A percentile compares a stretch with the other conserved stretches of the same genome.
These are phyloP conservation scores for Fusarium sp. DNA, from an alignment of 2,329 filamentous ascomycete species.

Conservation along the genomic window DNA sequence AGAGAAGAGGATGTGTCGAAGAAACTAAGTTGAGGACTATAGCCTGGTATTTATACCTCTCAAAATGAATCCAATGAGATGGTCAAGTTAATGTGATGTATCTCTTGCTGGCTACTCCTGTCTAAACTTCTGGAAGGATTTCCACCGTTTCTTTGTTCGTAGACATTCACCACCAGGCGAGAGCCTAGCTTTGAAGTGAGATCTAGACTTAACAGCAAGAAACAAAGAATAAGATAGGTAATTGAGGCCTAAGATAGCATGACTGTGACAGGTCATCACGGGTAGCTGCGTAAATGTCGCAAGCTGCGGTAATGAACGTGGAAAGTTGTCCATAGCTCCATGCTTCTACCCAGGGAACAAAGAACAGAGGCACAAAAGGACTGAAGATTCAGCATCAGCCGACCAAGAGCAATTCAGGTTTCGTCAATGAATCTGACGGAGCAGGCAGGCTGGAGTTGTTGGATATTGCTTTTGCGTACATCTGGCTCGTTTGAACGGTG, in stretches of 20 bases:
- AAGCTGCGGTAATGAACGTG: neutral
- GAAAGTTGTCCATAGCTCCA: neutral
- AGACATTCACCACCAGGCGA: neutral
- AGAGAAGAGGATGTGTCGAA: neutral
- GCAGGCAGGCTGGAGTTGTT: neutral
- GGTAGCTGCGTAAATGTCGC: neutral
- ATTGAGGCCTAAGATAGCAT: neutral
- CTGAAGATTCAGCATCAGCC: neutral
- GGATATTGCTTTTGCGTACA: neutral
- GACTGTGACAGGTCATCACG: neutral
- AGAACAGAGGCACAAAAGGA: neutral
- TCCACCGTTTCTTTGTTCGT: neutral
- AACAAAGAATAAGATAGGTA: neutral
- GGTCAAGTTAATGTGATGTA: neutral
- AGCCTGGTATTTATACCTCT: neutral
- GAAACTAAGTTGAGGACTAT: neutral
- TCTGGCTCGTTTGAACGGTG: neutral
- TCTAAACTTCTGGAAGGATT: neutral
- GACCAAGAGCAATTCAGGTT: fast-evolving
- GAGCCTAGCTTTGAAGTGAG: neutral
- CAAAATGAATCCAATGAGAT: neutral
- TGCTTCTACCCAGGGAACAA: neutral
- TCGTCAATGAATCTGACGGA: fast-evolving
- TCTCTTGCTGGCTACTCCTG: neutral
- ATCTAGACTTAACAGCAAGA: neutral